A percentile compares a stretch with the other conserved stretches of the same genome.
Evolutionary conservation across 2,329 filamentous ascomycete species (phyloP).

Genomic region (Talaromyces verruculosus): DNA sequence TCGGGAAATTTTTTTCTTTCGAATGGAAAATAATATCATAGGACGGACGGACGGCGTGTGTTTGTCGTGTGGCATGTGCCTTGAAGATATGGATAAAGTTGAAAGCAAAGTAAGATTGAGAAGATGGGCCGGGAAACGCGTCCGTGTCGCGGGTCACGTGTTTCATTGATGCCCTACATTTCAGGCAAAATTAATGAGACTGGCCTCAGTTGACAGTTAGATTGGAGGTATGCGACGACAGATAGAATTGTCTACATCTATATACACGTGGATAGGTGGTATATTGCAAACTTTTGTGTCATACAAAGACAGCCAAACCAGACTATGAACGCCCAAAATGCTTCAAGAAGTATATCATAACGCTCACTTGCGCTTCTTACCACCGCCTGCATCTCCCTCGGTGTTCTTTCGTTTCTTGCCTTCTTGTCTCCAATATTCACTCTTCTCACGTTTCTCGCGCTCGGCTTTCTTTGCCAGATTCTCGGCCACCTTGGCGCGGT

Average conservation of each 20-base stretch:
- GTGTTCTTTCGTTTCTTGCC: constrained; percentile 71
- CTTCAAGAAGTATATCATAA: constrained; percentile 1
- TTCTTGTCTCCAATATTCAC: constrained; percentile 90
- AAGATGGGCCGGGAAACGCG: constrained; percentile 7
- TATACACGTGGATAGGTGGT: neutral
- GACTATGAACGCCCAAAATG: constrained; percentile 18
- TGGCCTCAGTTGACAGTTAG: neutral
- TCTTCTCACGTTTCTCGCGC: constrained; percentile 84
- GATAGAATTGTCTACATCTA: neutral
- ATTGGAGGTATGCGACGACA: neutral
- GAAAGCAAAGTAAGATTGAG: neutral
- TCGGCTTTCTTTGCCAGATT: constrained; percentile 80
- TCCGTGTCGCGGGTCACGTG: constrained; percentile 21
- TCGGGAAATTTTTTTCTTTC: too few species aligned
- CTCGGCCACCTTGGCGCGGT: constrained; percentile 79
- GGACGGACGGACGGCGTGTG: neutral
- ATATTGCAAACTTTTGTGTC: constrained; percentile 19
- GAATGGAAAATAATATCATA: neutral
- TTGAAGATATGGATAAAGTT: neutral
- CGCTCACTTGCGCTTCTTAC: constrained; percentile 47
- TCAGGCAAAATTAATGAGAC: neutral
- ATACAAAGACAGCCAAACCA: neutral
- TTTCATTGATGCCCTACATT: neutral
- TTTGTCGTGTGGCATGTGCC: neutral
- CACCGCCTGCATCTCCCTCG: constrained; percentile 54